Conservation (phyloP, 257 asterid genomes). For the Henckelia pumila region DNA sequence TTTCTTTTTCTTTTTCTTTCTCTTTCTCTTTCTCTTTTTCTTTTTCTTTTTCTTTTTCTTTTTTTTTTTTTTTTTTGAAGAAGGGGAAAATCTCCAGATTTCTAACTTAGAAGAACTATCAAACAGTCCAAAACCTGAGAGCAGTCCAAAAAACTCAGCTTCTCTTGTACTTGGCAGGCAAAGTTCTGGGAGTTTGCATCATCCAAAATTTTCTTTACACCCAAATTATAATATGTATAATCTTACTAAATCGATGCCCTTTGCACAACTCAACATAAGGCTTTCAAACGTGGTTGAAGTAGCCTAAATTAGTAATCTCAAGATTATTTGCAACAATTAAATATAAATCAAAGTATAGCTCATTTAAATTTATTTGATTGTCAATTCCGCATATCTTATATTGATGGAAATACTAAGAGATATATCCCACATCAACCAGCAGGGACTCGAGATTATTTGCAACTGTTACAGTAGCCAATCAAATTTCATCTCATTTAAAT, state of each 20-base stretch:
- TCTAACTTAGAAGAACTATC: background rate
- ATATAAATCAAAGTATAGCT: background rate
- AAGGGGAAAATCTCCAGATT: background rate
- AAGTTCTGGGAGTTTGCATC: background rate
- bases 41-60: too few relatives aligned
- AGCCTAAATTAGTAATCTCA: background rate
- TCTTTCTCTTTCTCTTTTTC: too few relatives aligned
- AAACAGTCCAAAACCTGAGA: background rate
- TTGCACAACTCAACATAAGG: background rate
- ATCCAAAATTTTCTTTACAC: background rate
- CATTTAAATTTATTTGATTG: background rate
- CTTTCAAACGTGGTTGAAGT: background rate
- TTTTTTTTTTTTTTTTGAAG: too few relatives aligned
- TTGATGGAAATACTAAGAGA: background rate
- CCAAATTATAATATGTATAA: background rate
- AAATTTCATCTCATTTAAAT: background rate
- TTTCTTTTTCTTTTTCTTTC: too few relatives aligned
- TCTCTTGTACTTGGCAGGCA: background rate
- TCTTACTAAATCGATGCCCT: slow-evolving; percentile 13
- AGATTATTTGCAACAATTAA: background rate
- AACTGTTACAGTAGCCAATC: background rate
- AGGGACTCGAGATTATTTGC: background rate
- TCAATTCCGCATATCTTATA: background rate
- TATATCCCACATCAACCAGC: background rate
- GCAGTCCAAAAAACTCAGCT: background rate